These are phyloP conservation scores for Mycena galopus DNA, from an alignment of 768 basidiomycete species.

Conservation along the genomic window DNA sequence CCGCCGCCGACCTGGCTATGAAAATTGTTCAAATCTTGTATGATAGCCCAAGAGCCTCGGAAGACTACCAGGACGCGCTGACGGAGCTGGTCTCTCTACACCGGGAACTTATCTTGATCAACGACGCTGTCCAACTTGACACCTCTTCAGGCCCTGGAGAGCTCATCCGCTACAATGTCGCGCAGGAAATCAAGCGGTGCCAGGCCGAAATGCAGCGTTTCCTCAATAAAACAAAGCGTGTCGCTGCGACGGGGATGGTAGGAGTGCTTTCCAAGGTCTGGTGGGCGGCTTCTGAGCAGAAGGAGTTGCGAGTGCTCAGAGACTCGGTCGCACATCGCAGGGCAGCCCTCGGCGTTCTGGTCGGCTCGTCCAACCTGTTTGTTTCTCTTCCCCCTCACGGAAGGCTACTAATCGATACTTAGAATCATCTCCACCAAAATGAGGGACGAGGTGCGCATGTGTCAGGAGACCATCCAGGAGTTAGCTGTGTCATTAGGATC, in stretches of 20 bases:
- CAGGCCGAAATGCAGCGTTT: slow-evolving; percentile 6
- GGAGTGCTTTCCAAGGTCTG: slow-evolving; percentile 1
- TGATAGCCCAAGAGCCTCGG: not conserved
- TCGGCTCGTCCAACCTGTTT: slow-evolving; percentile 14
- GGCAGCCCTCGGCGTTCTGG: slow-evolving; percentile 2
- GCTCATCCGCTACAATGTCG: not conserved
- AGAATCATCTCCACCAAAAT: slow-evolving; percentile 14
- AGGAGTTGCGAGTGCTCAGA: slow-evolving; percentile 5
- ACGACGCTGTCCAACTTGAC: slow-evolving; percentile 16
- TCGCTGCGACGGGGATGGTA: not conserved
- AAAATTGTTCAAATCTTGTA: slow-evolving; percentile 23
- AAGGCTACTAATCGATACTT: not conserved
- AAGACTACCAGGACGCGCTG: slow-evolving; percentile 10
- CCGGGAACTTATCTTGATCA: slow-evolving; percentile 20
- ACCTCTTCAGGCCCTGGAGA: not conserved
- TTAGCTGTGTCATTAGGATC: not conserved
- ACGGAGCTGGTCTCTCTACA: slow-evolving; percentile 17
- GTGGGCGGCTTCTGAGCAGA: slow-evolving; percentile 14
- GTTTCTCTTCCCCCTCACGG: not conserved
- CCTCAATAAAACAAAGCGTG: not conserved
- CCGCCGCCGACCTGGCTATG: slow-evolving; percentile 11
- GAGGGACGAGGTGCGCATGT: slow-evolving; percentile 5
- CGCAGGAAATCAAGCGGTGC: not conserved
- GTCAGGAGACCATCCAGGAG: slow-evolving; percentile 7
- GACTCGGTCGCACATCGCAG: slow-evolving; percentile 1